Evolutionary conservation across 768 basidiomycete species (phyloP).

Genomic region (Sporobolomyces roseus): DNA sequence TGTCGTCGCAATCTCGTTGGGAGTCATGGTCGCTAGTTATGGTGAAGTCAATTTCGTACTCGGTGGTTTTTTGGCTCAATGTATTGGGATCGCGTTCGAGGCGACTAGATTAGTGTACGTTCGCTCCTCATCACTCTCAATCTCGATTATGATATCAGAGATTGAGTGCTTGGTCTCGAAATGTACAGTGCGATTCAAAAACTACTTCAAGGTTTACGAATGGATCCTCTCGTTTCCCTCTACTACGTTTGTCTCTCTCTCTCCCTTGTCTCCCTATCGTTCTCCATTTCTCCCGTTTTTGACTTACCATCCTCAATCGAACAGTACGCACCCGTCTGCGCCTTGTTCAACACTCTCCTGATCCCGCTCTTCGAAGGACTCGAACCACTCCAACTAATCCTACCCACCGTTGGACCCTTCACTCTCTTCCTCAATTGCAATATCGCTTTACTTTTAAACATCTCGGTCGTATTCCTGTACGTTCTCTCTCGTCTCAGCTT

Average conservation of each 20-base stretch:
- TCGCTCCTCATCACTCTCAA: not conserved
- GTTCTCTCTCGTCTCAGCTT: slow-evolving; percentile 10
- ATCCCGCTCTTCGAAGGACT: slow-evolving; percentile 89
- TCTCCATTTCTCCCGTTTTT: not conserved
- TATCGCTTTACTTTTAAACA: slow-evolving; percentile 43
- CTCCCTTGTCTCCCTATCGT: not conserved
- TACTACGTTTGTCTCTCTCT: slow-evolving; percentile 61
- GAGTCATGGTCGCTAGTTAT: slow-evolving; percentile 80
- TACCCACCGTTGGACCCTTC: slow-evolving; percentile 60
- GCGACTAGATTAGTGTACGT: slow-evolving; percentile 69
- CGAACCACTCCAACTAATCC: slow-evolving; percentile 70
- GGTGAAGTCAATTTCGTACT: slow-evolving; percentile 83
- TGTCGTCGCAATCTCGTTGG: slow-evolving; percentile 81
- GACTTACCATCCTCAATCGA: not conserved
- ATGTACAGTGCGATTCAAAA: slow-evolving; percentile 75
- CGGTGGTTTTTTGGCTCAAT: slow-evolving; percentile 80
- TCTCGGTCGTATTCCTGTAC: slow-evolving; percentile 44
- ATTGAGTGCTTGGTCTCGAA: not conserved
- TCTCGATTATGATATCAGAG: not conserved
- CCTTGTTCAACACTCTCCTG: slow-evolving; percentile 74
- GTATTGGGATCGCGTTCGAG: slow-evolving; percentile 83
- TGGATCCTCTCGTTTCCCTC: slow-evolving; percentile 92
- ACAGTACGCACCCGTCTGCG: slow-evolving; percentile 59
- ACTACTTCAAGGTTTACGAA: slow-evolving; percentile 88
- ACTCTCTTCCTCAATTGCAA: slow-evolving; percentile 75